Base-by-base conservation (phyloP, 495 filamentous ascomycete genomes). In the Chaetomidium leptoderma region DNA sequence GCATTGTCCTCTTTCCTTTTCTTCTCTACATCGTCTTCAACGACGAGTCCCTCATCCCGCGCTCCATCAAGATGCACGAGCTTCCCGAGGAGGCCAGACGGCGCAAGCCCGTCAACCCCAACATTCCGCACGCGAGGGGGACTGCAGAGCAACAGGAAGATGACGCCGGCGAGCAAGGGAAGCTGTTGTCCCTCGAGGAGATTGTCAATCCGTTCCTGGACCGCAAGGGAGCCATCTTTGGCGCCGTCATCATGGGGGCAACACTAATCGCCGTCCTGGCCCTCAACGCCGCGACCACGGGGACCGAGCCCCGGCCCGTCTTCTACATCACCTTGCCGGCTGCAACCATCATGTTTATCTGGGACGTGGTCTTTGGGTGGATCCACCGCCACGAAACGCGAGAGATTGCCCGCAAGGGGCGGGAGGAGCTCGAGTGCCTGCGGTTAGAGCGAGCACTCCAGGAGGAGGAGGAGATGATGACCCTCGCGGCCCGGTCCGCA, bases 171-270 rank as follows among this genome's bases (percentile, higher is more conserved):
- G 76, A 82, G 43, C 58, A 78, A 52, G 75, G 68, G n/a, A 76
- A 82, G 51, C 64, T 76, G 2, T 66, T 85, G 10, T 83, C 81
- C 0, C 73, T 87, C 0, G 84, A 85, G 64, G 84, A 86, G 63
- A 84, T 87, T 66, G 82, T 87, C 81, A 86, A 87, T 58, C 85
- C 85, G 1, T 87, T 84, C 62, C 59, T 87, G 13, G 85, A 87
- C 63, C 85, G 83, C 64, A 65, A 69, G 11, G 79, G 85, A 29
- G 85, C 85, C 1, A 71, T 71, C 0, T 85, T 86, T 48, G 83
- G 83, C 19, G 80, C 73, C 3, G 40, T 81, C 33, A 74, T 87
- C 54, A 86, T 87, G 82, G 74, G 83, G 6, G 73, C 76, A 0
- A 84, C 83, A 0, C 74, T 87, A 19, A 72, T 84, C 53, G 81